Evolutionary conservation across 345 rosid species (phyloP).

Genomic region (Aquilaria malaccensis): DNA sequence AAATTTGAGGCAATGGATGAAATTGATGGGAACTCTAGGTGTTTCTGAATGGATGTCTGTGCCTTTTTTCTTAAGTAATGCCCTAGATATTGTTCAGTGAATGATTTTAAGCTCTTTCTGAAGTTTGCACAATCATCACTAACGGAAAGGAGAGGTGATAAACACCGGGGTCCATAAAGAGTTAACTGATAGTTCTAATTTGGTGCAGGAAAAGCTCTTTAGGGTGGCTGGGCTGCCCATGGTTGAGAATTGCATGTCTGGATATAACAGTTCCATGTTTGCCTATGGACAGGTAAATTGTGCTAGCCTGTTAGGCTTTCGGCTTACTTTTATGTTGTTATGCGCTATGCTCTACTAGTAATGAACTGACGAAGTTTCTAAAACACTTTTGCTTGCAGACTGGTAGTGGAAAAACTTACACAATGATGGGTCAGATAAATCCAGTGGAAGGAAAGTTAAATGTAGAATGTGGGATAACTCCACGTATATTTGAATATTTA

Average conservation of each 20-base stretch:
- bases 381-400: constrained; percentile 47
- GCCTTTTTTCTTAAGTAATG: too few species aligned
- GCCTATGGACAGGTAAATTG: constrained; percentile 90
- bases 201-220: constrained; percentile 64
- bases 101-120: neutral
- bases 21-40: too few species aligned
- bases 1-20: too few species aligned
- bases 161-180: neutral
- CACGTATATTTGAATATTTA: constrained; percentile 73
- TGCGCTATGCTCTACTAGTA: neutral
- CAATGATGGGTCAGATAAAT: constrained; percentile 87
- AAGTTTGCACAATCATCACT: neutral
- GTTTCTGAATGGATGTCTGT: too few species aligned
- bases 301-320: neutral
- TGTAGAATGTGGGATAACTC: constrained; percentile 80
- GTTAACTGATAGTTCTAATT: constrained; percentile 15
- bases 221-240: constrained; percentile 75
- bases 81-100: too few species aligned
- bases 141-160: too few species aligned
- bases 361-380: neutral
- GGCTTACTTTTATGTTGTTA: neutral
- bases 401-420: constrained; percentile 96
- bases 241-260: constrained; percentile 97
- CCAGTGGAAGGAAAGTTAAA: constrained; percentile 41
- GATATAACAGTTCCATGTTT: constrained; percentile 90